Percentiles rank a stretch among this genome's conserved stretches.
Evolutionary conservation across 805 yeast species (phyloP).

Genomic region (Alloascoidea hylecoeti): DNA sequence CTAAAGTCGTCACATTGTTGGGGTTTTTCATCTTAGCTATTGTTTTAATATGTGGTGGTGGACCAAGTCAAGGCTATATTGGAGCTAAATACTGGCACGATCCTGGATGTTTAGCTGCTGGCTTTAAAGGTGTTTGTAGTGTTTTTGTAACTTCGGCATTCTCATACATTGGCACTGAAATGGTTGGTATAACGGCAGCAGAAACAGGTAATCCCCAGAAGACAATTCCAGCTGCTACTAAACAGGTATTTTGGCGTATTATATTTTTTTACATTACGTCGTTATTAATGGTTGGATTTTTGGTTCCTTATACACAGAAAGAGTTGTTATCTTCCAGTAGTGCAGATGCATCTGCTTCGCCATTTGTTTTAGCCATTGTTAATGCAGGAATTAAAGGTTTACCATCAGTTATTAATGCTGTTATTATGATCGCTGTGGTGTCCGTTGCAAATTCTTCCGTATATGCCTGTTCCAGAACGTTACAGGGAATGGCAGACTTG

Average conservation of each 20-base stretch:
- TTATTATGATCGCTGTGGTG: no score
- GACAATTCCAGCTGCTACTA: slow-evolving; percentile 47
- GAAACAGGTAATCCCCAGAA: slow-evolving; percentile 46
- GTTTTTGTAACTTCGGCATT: slow-evolving; percentile 54
- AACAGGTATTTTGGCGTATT: slow-evolving; percentile 45
- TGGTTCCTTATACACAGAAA: slow-evolving; percentile 33
- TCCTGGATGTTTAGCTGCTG: slow-evolving; percentile 35
- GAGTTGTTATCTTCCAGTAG: slow-evolving; percentile 25
- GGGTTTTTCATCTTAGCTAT: slow-evolving; percentile 52
- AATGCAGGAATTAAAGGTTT: no score
- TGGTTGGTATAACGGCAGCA: slow-evolving; percentile 40
- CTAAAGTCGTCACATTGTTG: slow-evolving; percentile 50
- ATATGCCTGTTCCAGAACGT: no score
- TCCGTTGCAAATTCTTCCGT: no score
- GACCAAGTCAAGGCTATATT: no score
- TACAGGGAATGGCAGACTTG: no score
- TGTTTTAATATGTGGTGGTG: slow-evolving; percentile 54
- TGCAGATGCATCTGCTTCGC: slow-evolving; percentile 32
- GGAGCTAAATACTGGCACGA: no score
- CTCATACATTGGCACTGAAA: slow-evolving; percentile 71
- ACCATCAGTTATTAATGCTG: no score
- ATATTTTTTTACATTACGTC: slow-evolving; percentile 44
- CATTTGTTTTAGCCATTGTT: no score
- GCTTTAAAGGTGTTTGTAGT: slow-evolving; percentile 46
- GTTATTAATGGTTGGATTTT: slow-evolving; percentile 41